Base-by-base conservation (phyloP, 1,139 yeast species). In the Taphrina wiesneri region DNA sequence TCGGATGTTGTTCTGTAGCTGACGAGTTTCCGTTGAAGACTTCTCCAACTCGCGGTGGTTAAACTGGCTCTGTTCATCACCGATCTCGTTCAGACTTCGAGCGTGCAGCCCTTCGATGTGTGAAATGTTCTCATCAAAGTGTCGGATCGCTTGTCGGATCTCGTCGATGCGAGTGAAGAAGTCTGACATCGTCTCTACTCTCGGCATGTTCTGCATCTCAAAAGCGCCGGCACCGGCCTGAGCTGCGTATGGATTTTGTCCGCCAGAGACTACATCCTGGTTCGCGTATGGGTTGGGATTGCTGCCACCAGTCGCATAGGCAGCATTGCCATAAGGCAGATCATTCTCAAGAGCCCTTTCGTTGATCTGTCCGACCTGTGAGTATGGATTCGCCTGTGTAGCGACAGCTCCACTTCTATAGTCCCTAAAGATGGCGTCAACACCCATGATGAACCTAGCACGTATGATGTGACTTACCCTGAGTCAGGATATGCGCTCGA, bases 51-150 rank as follows among this genome's bases (percentile, higher is more conserved):
- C 93, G 71, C 84, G 83, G 74, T 91, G 86, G 69, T 86, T 81
- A 74, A 85, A 84, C 68, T 84, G 85, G 73, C 87, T 87, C 72
- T 86, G 87, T 70, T 88, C 92, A 72, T 89, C 93, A 47, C 75
- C 76, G 71, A 92, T 86, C 72, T 92, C 97, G 73, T 88, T 90
- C 73, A 93, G 80, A 66, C 93, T 83, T 73, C 88, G 86, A 75
- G 86, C 83, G 80, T 95, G 99, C 74, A 90, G 84, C 70, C 85
- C 83, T 75, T 90, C 89, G 70, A 93, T 87, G 74, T 90, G 83
- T 71, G 87, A 86, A 72, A 93, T 85, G 74, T 90, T 78, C 71
- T 81, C 86, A 73, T 88, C 86, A 78, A 91, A 93, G 75, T 87
- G 89, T 72, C 87, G 90, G 72, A 93, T 83, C 73, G 86, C 86